Percentiles rank a stretch among this genome's conserved stretches.
Evolutionary conservation across 768 basidiomycete genomes (phyloP).

Genomic region (Lanmaoa rubissima): DNA sequence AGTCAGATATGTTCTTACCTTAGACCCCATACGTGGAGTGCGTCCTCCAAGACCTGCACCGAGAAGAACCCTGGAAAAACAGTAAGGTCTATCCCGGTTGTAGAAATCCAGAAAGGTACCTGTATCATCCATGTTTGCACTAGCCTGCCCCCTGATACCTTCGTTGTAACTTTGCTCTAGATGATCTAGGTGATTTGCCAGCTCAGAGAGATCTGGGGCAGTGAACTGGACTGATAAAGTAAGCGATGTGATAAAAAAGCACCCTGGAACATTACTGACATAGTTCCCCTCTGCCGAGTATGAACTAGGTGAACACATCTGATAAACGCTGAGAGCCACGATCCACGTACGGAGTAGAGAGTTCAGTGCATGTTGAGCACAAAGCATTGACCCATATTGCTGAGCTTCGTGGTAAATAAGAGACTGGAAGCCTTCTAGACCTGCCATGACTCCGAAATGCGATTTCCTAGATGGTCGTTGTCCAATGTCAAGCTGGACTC

Average conservation of each 20-base stretch:
- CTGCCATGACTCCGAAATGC: conserved; percentile 45
- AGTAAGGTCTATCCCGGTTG: not conserved
- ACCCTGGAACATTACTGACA: conserved; percentile 35
- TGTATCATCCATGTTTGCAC: conserved; percentile 91
- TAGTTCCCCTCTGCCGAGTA: conserved; percentile 43
- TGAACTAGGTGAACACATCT: conserved; percentile 32
- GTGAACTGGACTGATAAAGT: conserved; percentile 54
- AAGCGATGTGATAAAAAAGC: conserved; percentile 1
- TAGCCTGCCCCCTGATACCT: conserved; percentile 41
- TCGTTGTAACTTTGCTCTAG: conserved; percentile 62
- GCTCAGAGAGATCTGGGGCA: conserved; percentile 72
- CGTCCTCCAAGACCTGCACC: conserved; percentile 83
- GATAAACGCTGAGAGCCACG: conserved; percentile 39
- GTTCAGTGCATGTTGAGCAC: conserved; percentile 86
- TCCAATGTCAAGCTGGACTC: conserved; percentile 7
- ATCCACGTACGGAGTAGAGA: conserved; percentile 60
- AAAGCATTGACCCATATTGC: conserved; percentile 76
- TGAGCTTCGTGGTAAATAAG: conserved; percentile 80
- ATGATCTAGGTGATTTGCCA: conserved; percentile 65
- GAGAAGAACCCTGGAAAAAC: conserved; percentile 77
- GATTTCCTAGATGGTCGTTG: conserved; percentile 14
- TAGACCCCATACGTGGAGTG: conserved; percentile 80
- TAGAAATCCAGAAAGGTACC: conserved; percentile 39
- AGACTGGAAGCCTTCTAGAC: conserved; percentile 50
- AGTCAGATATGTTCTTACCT: conserved; percentile 45